These are phyloP conservation scores for Solidago caesia DNA, from an alignment of 129 eudicot genomes.

Conservation along the genomic window DNA sequence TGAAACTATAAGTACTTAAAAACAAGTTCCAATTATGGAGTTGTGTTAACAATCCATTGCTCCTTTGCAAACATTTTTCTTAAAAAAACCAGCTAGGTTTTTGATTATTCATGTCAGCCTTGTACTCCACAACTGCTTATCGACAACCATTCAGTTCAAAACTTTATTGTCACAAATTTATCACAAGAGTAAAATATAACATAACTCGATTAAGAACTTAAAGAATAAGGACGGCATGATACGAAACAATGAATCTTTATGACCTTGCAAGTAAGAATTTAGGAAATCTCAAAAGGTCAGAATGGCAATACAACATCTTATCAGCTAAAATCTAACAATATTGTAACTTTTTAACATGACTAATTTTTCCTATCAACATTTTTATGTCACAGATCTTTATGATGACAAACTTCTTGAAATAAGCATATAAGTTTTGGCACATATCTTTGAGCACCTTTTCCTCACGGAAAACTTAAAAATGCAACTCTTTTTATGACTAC, in stretches of 20 bases:
- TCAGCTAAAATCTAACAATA: background rate
- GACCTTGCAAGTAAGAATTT: no score
- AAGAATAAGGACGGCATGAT: no score
- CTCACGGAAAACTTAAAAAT: background rate
- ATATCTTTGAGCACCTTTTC: background rate
- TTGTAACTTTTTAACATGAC: background rate
- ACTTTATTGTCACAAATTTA: background rate
- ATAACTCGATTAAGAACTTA: no score
- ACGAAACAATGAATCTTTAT: no score
- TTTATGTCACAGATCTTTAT: background rate
- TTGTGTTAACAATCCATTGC: background rate
- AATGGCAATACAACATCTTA: no score
- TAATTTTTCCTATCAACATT: background rate
- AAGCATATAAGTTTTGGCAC: background rate
- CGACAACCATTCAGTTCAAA: background rate
- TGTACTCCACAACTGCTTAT: background rate
- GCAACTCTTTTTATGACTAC: background rate
- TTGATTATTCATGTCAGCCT: background rate
- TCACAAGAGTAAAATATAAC: background rate
- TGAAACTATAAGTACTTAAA: background rate
- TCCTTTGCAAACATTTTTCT: slow-evolving; percentile 14
- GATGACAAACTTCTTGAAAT: background rate
- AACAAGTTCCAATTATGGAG: background rate
- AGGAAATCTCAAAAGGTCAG: no score
- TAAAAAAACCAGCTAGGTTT: background rate